Base-by-base conservation (phyloP, 495 filamentous ascomycete species). In the Talaromyces nanjingensis region DNA sequence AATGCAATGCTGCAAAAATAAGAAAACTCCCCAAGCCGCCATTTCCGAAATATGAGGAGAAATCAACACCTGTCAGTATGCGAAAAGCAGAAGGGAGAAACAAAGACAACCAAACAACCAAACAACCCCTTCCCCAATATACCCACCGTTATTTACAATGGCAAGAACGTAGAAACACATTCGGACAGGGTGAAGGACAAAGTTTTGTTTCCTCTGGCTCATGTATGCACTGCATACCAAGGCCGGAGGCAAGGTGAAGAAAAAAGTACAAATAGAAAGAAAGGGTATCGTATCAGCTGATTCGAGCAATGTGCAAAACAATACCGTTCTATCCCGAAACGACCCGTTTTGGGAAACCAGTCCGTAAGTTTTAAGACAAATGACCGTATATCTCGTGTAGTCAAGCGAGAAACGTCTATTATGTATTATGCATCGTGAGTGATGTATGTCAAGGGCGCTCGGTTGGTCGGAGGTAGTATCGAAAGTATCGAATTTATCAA, bases 211-310 rank as follows among this genome's bases (percentile, higher is more conserved):
- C 1, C 53, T 29, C 27, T 25, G 53, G 53, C 53, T 56, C 22
- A 16, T 56, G 53, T n/a, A 27, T 56, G 22, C 22, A 25, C 22
- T 56, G 53, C 53, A 56, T 29, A 12, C 9, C 18, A 20, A 49
- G 7, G 45, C 16, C 45, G 3, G 45, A 49, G 45, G 18, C 6
- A 49, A 49, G 1, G 6, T 25, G 53, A 27, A n/a, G 27, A 27
- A 6, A 56, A 25, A 56, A 29, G 53, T 56, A 25, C 27, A 25
- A 12, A 14, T 12, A 5, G n/a, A 29, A 56, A 56, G 16, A 18
- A 56, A 29, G 53, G 53, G 53, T 29, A 56, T 29, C 53, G 53
- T 56, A 6, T 56, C 53, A 29, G 53, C n/a, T 49, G 45, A 49
- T 18, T 49, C 45, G 45, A 49, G 45, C 16, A 49, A 49, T 49